Evolutionary conservation across 2,329 filamentous ascomycete species (phyloP).

Genomic region (Pestalotiopsis sp.): DNA sequence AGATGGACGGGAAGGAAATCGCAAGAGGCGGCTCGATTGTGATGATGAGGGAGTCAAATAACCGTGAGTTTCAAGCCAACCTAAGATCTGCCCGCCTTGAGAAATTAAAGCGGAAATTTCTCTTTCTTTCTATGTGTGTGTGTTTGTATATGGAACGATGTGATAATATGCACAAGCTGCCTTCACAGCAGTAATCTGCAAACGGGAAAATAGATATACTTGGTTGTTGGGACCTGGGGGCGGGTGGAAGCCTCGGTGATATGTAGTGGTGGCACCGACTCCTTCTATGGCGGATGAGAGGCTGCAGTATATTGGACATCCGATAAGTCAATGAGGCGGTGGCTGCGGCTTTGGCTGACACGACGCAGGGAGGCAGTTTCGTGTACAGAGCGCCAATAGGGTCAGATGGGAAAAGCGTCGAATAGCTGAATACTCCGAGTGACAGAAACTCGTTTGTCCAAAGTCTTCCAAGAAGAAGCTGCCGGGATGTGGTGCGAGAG

Average conservation of each 20-base stretch:
- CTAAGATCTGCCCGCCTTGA: not conserved
- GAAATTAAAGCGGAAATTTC: not conserved
- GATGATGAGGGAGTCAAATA: not conserved
- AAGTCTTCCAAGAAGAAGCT: not conserved
- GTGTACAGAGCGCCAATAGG: not conserved
- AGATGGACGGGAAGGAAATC: not conserved
- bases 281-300: not conserved
- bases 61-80: not conserved
- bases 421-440: not conserved
- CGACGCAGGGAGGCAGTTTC: not conserved
- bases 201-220: not conserved
- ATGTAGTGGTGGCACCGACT: not conserved
- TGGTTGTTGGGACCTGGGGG: not conserved
- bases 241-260: not conserved
- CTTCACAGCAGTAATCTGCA: not conserved
- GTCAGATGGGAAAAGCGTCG: not conserved
- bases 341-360: not conserved
- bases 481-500: conserved; percentile 1
- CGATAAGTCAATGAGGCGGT: not conserved
- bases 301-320: not conserved
- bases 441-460: not conserved
- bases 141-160: not conserved
- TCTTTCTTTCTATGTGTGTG: not conserved
- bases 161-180: not conserved
- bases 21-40: not conserved